Evolutionary conservation across 805 yeast genomes (phyloP).

Genomic region (Starmerella floricola): DNA sequence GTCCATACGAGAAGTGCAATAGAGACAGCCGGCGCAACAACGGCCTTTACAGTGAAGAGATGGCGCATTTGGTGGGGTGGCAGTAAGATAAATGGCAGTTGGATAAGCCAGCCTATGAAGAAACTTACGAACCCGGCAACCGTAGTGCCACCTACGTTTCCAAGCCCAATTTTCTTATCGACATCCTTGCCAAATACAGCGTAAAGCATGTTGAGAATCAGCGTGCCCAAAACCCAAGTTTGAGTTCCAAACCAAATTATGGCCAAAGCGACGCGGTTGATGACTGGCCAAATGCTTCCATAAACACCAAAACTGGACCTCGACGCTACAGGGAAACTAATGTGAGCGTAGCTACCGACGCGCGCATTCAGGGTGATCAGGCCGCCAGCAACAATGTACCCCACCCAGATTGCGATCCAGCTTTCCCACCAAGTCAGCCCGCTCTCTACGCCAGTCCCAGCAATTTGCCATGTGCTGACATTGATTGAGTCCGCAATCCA

Average conservation of each 20-base stretch:
- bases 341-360: constrained; percentile 68
- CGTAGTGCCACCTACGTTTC: constrained; percentile 46
- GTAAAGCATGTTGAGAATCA: constrained; percentile 63
- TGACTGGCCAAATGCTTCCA: constrained; percentile 78
- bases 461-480: constrained; percentile 84
- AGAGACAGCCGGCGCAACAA: constrained; percentile 71
- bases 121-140: constrained; percentile 63
- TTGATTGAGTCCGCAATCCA: constrained; percentile 89
- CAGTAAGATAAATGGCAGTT: constrained; percentile 69
- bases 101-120: constrained; percentile 69
- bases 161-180: constrained; percentile 38
- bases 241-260: constrained; percentile 84
- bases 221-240: constrained; percentile 72
- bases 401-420: constrained; percentile 82
- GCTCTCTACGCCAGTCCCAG: constrained; percentile 66
- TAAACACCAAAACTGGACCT: constrained; percentile 78
- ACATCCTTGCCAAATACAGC: constrained; percentile 42
- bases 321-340: constrained; percentile 72
- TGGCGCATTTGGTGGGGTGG: constrained; percentile 75
- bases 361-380: constrained; percentile 64
- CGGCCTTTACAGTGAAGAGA: constrained; percentile 70
- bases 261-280: constrained; percentile 81
- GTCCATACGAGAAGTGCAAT: constrained; percentile 78
- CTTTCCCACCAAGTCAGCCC: constrained; percentile 86
- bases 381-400: constrained; percentile 56